A percentile compares a stretch with the other conserved stretches of the same genome.
Conservation (phyloP, 805 yeast genomes). For the Candida khao-thaluensis region DNA sequence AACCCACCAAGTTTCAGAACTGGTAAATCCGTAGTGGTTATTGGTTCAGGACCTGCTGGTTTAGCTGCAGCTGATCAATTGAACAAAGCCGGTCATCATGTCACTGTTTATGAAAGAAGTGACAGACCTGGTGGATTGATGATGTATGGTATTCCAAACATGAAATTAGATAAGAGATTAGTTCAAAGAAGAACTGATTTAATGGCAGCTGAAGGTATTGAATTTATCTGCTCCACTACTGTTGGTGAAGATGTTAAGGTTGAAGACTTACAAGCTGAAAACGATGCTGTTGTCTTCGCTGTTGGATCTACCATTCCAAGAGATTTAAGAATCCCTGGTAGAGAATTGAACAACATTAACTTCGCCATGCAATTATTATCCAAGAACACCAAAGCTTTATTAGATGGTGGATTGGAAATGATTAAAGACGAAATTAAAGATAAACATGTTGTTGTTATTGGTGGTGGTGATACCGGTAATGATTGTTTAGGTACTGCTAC, state of each 20-base stretch:
- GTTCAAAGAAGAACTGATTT: conserved; percentile 92
- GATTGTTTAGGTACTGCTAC: conserved; percentile 98
- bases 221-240: conserved; percentile 71
- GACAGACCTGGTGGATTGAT: conserved; percentile 96
- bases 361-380: conserved; percentile 90
- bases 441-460: conserved; percentile 92
- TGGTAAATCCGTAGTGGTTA: conserved; percentile 78
- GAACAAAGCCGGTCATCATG: conserved; percentile 92
- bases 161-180: conserved; percentile 92
- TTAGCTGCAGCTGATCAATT: conserved; percentile 95
- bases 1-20: conserved; percentile 76
- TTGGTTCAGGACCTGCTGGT: conserved; percentile 98
- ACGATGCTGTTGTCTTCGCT: conserved; percentile 87
- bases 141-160: conserved; percentile 99
- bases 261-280: conserved; percentile 58
- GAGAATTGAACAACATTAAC: conserved; percentile 84
- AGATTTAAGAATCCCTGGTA: conserved; percentile 91
- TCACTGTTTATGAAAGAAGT: conserved; percentile 88
- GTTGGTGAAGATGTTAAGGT: conserved; percentile 82
- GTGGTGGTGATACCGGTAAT: conserved; percentile 99
- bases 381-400: conserved; percentile 85
- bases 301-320: conserved; percentile 97
- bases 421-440: conserved; percentile 72
- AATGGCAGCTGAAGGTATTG: conserved; percentile 85
- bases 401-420: conserved; percentile 75